These are phyloP conservation scores for Toxicodendron radicans DNA, from an alignment of 345 rosid genomes.

Conservation along the genomic window DNA sequence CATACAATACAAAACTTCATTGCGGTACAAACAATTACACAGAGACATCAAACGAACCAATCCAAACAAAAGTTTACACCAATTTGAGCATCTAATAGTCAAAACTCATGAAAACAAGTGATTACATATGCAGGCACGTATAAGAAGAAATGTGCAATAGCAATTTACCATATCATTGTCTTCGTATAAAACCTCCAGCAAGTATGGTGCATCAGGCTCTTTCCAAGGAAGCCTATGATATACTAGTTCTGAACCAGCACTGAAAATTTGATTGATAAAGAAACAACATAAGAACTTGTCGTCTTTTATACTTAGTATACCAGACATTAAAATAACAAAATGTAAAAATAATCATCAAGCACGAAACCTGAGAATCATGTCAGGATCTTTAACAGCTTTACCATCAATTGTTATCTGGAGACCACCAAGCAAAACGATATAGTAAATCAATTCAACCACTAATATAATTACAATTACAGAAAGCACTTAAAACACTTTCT, in stretches of 20 bases:
- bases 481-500: neutral
- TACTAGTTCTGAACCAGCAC: conserved; percentile 60
- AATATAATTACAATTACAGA: too few relatives aligned
- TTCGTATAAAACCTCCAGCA: conserved; percentile 59
- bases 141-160: neutral
- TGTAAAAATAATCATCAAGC: neutral
- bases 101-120: conserved; percentile 6
- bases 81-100: neutral
- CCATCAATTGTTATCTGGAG: conserved; percentile 70
- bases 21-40: neutral
- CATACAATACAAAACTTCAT: neutral
- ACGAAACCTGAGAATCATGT: conserved; percentile 50
- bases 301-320: neutral
- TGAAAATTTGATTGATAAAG: conserved; percentile 16
- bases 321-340: neutral
- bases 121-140: neutral
- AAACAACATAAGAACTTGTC: conserved; percentile 13
- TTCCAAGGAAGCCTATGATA: conserved; percentile 92
- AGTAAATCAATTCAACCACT: neutral
- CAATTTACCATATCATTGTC: conserved; percentile 67
- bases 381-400: conserved; percentile 53
- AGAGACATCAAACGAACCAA: neutral
- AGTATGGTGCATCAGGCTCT: conserved; percentile 70
- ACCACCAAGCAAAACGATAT: conserved; percentile 9
- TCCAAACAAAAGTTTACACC: neutral